Conservation (phyloP, 139 green algal genomes). For the Ettlia oleoabundans region DNA sequence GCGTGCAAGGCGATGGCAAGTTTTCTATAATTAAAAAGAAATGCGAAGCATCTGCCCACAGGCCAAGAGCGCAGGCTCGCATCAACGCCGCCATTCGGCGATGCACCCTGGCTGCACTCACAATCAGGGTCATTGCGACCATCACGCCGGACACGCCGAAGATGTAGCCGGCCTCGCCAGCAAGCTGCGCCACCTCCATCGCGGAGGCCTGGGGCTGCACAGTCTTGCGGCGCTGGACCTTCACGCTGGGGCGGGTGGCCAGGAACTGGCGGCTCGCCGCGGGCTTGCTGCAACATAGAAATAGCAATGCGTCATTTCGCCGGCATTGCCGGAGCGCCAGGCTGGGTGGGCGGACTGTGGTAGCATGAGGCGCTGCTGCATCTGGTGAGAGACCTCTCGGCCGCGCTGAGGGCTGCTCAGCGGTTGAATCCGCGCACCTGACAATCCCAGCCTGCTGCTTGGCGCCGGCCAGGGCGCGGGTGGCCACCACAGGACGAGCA, state of each 20-base stretch:
- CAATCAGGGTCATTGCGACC: conserved; percentile 87
- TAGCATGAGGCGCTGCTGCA: conserved; percentile 2
- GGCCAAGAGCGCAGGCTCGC: background rate
- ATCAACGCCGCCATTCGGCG: background rate
- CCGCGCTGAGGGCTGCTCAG: background rate
- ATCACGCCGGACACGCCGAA: conserved; percentile 78
- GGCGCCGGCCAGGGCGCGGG: background rate
- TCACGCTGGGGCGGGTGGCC: conserved; percentile 13
- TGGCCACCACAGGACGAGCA: conserved; percentile 9
- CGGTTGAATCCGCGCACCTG: background rate
- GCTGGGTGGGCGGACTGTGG: background rate
- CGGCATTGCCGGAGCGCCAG: background rate
- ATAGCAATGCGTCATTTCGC: background rate
- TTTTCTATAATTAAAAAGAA: too few species aligned
- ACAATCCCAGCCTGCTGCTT: background rate
- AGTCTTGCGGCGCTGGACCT: conserved; percentile 3
- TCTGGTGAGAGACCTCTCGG: background rate
- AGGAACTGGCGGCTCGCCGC: conserved; percentile 4
- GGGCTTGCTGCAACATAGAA: conserved; percentile 29
- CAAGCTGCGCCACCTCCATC: conserved; percentile 83
- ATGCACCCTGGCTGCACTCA: conserved; percentile 51
- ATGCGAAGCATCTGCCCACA: background rate
- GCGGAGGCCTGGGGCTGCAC: conserved; percentile 30
- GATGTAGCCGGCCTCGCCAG: conserved; percentile 82
- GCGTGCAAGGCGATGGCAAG: background rate